Evolutionary conservation across 352 stramenopile genomes (phyloP), one percentile per base, ranked within the genome.

Genomic region (Phytophthora cryptogea): DNA sequence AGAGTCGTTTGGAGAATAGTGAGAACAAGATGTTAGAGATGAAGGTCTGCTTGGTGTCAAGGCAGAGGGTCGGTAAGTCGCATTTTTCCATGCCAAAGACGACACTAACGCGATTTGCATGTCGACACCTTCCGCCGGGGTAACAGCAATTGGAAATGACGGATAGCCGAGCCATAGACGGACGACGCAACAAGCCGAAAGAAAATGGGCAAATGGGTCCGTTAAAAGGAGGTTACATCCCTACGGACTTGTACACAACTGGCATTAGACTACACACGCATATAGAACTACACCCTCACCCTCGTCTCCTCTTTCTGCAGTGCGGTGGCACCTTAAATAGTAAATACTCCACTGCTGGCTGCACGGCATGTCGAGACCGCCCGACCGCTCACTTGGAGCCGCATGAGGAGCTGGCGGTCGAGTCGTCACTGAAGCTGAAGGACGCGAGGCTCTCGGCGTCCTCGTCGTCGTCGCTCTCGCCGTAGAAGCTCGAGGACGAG

Each of bases 251-350:
- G 59, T 56, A 59, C 36, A 68, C 41, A 54, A 43, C 37, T 27
- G 20, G 53, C 57, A 37, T 33, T 54, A 17, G 4, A 35, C 26
- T 45, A 48, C n/a, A 60, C 44, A 65, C 32, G 53, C 48, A 72
- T 66, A 17, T 52, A 56, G 55, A 62, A 57, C 50, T 59, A 54
- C 43, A 63, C 26, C 30, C 26, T 33, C 8, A 57, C 49, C 11
- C 0, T 52, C 45, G n/a, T 54, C 40, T 49, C 46, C 35, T 28
- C 31, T 39, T 9, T 14, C 31, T 49, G 55, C 66, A 63, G 66
- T 67, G 54, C 66, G 56, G 54, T 61, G 66, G 65, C 67, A 63
- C 44, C 49, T 70, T 76, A 76, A 76, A 76, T 76, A 76, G 58
- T 66, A 75, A 75, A 72, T 72, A 76, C 44, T 60, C 59, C 54